Conservation (phyloP, 2,329 filamentous ascomycete species). For the Xylariomycetidae sp. region DNA sequence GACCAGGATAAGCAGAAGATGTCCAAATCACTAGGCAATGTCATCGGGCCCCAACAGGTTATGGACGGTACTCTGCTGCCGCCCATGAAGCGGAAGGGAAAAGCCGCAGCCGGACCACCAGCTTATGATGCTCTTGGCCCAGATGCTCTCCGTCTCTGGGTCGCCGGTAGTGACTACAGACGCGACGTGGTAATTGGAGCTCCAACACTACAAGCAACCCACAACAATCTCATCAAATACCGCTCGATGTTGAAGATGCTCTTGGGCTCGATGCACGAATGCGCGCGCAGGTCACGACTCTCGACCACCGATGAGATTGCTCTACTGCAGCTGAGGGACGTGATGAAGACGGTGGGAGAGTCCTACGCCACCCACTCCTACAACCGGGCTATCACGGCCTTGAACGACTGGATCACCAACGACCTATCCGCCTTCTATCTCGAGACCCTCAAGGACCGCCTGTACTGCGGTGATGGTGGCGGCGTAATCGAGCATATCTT, state of each 20-base stretch:
- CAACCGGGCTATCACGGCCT: conserved; percentile 63
- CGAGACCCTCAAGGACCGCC: conserved; percentile 82
- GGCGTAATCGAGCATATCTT: conserved; percentile 64
- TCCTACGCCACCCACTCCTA: conserved; percentile 73
- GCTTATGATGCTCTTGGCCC: conserved; percentile 69
- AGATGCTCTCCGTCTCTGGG: conserved; percentile 87
- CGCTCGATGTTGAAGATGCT: conserved; percentile 88
- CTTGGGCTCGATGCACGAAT: conserved; percentile 63
- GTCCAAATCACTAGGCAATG: conserved; percentile 95
- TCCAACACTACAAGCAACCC: conserved; percentile 68
- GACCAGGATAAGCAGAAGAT: conserved; percentile 92
- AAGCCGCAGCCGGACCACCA: conserved; percentile 33
- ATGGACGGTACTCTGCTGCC: conserved; percentile 77
- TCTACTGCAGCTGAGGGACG: conserved; percentile 63
- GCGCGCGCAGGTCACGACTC: conserved; percentile 43
- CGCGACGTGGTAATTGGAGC: conserved; percentile 78
- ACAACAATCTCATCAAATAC: conserved; percentile 76
- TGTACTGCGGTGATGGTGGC: conserved; percentile 74
- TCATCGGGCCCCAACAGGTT: conserved; percentile 72
- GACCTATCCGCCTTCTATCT: conserved; percentile 93
- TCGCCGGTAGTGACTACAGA: conserved; percentile 85
- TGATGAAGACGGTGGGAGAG: conserved; percentile 57
- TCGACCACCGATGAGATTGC: conserved; percentile 68
- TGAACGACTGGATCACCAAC: conserved; percentile 76
- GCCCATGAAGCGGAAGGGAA: conserved; percentile 56